Base-by-base conservation (phyloP, 2,329 filamentous ascomycete species). In the Cryphonectria carpinicola region DNA sequence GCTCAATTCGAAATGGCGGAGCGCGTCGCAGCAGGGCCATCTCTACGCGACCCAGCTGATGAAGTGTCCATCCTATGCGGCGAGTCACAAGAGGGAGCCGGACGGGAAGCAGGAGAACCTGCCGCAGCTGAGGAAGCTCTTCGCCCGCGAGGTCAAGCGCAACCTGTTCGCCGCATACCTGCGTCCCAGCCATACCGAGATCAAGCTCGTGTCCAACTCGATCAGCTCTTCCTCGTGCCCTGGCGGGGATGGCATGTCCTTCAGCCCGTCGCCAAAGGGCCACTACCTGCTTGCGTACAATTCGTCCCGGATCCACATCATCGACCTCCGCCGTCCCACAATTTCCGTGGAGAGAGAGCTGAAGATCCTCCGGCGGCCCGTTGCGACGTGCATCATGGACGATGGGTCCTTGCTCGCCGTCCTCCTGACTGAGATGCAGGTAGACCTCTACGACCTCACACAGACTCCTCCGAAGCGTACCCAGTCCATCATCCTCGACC, bases 211-310 rank as follows among this genome's bases (percentile, higher is more conserved):
- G 17, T 96, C 93, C 52, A 93, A 91, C 65, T 94, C 92, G 7
- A 93, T 93, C 75, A 95, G 92, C 78, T 95, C 93, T 0, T 94
- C 92, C 1, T 93, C 93, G 32, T 92, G 91, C 73, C 94, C 93
- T 1, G 92, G 92, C 46, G 93, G 93, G 43, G 94, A 97, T 79
- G 93, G 93, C 62, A 93, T 97, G 82, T 92, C 93, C 68, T 97
- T 97, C 79, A 90, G 88, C 73, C 89, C 93, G 71, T 97, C 94
- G 2, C 89, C 93, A 7, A 89, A 87, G 68, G 93, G 93, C 2
- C 89, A 91, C 74, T 88, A 91, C 75, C 82, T 97, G 41, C 86
- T 97, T 56, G 93, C 92, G 66, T 93, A 94, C 79, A 97, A 93
- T 80, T 97, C 94, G 52, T 95, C 93, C 17, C 87, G 94, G 70